phyloP scores from a whole-genome alignment of 2,329 filamentous ascomycete species.

The Madurella fahalii region DNA sequence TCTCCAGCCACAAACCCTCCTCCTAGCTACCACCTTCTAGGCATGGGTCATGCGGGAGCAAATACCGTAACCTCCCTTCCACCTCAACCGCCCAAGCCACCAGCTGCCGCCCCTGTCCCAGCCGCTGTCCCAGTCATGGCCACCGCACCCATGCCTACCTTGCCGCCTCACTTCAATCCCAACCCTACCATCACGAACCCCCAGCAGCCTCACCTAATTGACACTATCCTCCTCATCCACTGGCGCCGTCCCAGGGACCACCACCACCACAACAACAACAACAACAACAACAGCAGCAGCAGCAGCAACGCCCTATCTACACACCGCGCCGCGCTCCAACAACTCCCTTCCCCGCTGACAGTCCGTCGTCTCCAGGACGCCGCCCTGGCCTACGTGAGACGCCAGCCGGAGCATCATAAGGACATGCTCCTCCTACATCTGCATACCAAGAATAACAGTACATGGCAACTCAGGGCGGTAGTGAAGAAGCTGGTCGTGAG shows the following conservation, averaged over 20 bases:
- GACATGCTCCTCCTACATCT: not conserved
- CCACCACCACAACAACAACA: conserved; percentile 14
- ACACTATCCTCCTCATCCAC: conserved; percentile 22
- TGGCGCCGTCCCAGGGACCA: conserved; percentile 20
- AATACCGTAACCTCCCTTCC: not conserved
- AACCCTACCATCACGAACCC: not conserved
- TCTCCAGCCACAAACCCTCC: not conserved
- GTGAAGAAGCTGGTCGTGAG: conserved; percentile 12
- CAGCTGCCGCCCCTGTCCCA: not conserved
- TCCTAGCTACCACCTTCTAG: too few species aligned
- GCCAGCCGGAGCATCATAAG: conserved; percentile 1
- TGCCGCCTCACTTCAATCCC: not conserved
- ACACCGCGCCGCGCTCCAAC: not conserved
- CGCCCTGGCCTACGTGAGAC: conserved; percentile 18
- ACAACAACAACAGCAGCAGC: conserved; percentile 14
- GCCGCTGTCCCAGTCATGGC: too few species aligned
- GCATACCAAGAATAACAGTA: not conserved
- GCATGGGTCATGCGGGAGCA: too few species aligned
- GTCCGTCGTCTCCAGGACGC: conserved; percentile 14
- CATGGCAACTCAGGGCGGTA: conserved; percentile 20
- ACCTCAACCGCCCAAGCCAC: not conserved
- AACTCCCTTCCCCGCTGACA: not conserved
- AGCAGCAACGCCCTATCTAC: not conserved
- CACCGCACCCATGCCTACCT: not conserved
- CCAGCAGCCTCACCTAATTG: not conserved